A percentile compares a stretch with the other conserved stretches of the same genome.
phyloP scores from a whole-genome alignment of 1,284 basidiomycete species.

The Heterobasidion parviporum region DNA sequence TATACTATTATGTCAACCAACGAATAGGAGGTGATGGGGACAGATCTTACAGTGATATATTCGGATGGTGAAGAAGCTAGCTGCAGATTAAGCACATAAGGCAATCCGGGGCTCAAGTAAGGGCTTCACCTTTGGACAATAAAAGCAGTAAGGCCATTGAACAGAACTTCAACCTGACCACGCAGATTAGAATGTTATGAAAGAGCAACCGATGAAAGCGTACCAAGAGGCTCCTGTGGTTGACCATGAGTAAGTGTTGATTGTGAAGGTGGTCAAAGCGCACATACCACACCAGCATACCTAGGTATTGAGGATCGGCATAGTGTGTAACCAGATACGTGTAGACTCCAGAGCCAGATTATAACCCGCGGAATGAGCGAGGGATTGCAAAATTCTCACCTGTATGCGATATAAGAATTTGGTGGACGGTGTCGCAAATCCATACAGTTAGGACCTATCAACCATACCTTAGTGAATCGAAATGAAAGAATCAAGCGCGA shows the following conservation, averaged over 20 bases:
- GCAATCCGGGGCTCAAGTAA: conserved; percentile 11
- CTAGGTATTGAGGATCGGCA: conserved; percentile 26
- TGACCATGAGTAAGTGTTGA: neutral
- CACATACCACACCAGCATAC: conserved; percentile 36
- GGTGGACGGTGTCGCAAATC: conserved; percentile 44
- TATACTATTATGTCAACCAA: conserved; percentile 12
- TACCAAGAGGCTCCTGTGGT: neutral
- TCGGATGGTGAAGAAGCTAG: conserved; percentile 44
- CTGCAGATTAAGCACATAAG: neutral
- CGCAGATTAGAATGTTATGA: neutral
- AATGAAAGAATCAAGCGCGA: neutral
- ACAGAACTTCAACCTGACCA: neutral
- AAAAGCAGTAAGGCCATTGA: neutral
- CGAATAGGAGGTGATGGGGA: too few species aligned
- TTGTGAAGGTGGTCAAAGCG: neutral
- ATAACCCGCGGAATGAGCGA: neutral
- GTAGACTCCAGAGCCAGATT: conserved; percentile 32
- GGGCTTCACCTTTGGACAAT: neutral
- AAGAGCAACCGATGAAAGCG: neutral
- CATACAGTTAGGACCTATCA: conserved; percentile 37
- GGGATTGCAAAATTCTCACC: conserved; percentile 21
- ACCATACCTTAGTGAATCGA: neutral
- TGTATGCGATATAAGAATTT: conserved; percentile 46
- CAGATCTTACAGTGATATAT: conserved; percentile 40
- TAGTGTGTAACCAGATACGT: conserved; percentile 35